These are phyloP conservation scores for Globisporangium recalcitrans DNA, from an alignment of 352 stramenopile genomes.

Conservation along the genomic window DNA sequence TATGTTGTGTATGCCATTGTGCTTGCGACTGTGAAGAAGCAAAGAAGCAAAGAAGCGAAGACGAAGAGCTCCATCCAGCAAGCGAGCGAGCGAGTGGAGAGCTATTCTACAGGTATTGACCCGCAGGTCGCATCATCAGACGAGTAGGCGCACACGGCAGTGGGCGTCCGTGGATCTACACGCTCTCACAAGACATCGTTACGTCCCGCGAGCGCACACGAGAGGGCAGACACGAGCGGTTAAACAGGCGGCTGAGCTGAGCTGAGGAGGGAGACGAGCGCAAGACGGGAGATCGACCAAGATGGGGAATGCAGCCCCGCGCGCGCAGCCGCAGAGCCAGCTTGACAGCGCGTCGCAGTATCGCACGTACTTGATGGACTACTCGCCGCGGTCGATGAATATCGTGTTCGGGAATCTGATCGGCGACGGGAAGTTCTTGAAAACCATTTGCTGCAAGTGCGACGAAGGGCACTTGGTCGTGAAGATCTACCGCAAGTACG, in stretches of 20 bases:
- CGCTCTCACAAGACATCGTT: neutral
- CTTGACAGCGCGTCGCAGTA: slow-evolving; percentile 84
- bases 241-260: no score
- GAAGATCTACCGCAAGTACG: slow-evolving; percentile 87
- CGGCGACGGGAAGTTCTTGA: slow-evolving; percentile 87
- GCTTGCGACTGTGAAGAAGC: slow-evolving; percentile 5
- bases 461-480: slow-evolving; percentile 81
- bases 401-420: slow-evolving; percentile 86
- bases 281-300: neutral
- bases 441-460: slow-evolving; percentile 85
- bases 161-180: neutral
- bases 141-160: neutral
- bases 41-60: no score
- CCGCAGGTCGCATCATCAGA: neutral
- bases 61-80: slow-evolving; percentile 1
- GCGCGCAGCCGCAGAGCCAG: slow-evolving; percentile 67
- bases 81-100: neutral
- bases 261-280: neutral
- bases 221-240: neutral
- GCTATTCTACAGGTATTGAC: no score
- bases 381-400: slow-evolving; percentile 76
- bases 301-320: slow-evolving; percentile 83
- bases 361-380: slow-evolving; percentile 86
- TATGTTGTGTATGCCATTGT: neutral
- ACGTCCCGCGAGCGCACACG: neutral